Conservation (phyloP, 2,329 filamentous ascomycete genomes). For the Aureobasidium sp. region DNA sequence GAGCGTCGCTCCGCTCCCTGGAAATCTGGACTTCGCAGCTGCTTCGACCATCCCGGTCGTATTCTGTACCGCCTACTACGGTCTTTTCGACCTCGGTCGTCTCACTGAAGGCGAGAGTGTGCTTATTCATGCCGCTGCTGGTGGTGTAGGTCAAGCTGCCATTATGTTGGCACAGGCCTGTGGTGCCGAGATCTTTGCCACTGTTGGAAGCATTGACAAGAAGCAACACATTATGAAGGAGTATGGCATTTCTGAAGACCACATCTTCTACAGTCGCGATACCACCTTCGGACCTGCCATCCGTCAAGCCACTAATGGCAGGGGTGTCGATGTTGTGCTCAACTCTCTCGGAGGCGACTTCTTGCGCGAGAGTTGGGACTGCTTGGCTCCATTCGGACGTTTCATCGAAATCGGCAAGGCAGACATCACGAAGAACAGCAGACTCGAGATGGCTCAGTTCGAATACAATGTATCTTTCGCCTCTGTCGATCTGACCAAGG, state of each 20-base stretch:
- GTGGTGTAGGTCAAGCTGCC: conserved; percentile 4
- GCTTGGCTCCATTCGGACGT: conserved; percentile 24
- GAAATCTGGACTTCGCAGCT: conserved; percentile 20
- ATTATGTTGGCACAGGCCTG: conserved; percentile 2
- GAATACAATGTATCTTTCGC: conserved; percentile 17
- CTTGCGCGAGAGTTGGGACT: conserved; percentile 23
- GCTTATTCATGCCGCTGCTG: conserved; percentile 5
- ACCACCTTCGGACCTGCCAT: conserved; percentile 24
- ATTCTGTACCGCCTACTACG: conserved; percentile 25
- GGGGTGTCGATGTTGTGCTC: conserved; percentile 30
- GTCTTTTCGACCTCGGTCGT: conserved; percentile 23
- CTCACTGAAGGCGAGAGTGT: conserved; percentile 28
- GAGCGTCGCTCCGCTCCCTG: conserved; percentile 8
- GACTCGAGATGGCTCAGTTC: conserved; percentile 22
- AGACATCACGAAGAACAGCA: conserved; percentile 16
- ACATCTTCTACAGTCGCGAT: conserved; percentile 27
- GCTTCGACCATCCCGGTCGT: conserved; percentile 23
- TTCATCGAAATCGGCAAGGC: conserved; percentile 25
- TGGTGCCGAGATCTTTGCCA: conserved; percentile 10
- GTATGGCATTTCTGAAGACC: conserved; percentile 21
- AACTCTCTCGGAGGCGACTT: conserved; percentile 24
- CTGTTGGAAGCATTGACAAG: conserved; percentile 5
- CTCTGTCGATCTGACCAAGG: conserved; percentile 13
- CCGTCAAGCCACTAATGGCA: conserved; percentile 20
- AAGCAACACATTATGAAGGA: conserved; percentile 6